A percentile compares a stretch with the other conserved stretches of the same genome.
phyloP scores from a whole-genome alignment of 2,329 filamentous ascomycete genomes.

The Cladorrhinum sp. region DNA sequence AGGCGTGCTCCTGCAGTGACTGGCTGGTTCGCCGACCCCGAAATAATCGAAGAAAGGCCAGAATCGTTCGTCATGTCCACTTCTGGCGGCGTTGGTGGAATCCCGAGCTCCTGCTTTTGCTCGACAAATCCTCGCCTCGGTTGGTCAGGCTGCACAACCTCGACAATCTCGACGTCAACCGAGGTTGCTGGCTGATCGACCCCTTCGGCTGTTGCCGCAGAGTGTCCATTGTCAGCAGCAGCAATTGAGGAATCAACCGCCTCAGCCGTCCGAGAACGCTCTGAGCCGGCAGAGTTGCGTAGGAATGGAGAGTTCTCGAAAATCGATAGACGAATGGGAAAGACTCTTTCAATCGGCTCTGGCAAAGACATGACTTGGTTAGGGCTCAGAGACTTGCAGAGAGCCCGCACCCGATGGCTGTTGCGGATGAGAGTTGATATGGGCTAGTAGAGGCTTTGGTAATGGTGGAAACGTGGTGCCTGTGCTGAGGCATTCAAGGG shows the following conservation, averaged over 20 bases:
- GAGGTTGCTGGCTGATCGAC: not conserved
- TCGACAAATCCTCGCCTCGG: not conserved
- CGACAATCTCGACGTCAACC: not conserved
- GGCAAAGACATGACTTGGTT: constrained; percentile 10
- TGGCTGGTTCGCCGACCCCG: not conserved
- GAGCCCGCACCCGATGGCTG: no score
- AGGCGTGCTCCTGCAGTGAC: not conserved
- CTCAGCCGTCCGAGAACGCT: not conserved
- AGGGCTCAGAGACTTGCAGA: no score
- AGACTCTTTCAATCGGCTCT: constrained; percentile 18
- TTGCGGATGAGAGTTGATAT: no score
- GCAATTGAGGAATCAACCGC: not conserved
- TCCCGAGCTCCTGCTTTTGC: not conserved
- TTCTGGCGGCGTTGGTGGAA: no score
- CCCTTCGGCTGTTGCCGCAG: no score
- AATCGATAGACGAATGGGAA: constrained; percentile 23
- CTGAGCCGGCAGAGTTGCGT: constrained; percentile 7
- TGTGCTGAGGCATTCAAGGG: no score
- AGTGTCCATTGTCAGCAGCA: not conserved
- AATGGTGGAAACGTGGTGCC: no score
- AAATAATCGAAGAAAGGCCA: not conserved
- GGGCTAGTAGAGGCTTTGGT: no score
- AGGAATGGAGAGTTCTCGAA: constrained; percentile 20
- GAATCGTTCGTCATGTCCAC: no score
- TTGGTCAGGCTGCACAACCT: not conserved